Evolutionary conservation across 768 basidiomycete species (phyloP), one percentile per base, ranked within the genome.

Genomic region (Rubroboletus pulcherrimus): DNA sequence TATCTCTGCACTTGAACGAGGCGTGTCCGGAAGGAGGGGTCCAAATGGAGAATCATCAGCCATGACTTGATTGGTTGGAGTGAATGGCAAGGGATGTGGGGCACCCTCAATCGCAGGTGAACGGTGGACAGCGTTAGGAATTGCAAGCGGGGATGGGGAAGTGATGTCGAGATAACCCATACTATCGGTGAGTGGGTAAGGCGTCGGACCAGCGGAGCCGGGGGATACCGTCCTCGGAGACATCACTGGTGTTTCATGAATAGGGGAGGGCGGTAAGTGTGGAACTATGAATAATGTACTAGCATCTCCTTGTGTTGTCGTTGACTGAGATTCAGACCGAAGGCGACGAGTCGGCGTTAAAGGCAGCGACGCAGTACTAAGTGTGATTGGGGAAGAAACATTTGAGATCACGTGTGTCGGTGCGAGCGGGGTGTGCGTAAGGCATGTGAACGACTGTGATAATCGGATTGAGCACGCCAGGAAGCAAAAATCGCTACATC

Each of bases 381-480:
- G 29, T 6, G 61, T 67, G 8, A 59, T 29, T 34, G 70, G 70
- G 9, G 69, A 70, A 8, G 74, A 70, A 17, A 73, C 54, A 60
- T 80, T 77, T 15, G 74, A 73, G 4, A 81, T 62, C 11, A 79
- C 73, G 53, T 80, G 79, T 5, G 78, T 80, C 9, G 81, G 80
- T 9, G 75, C 71, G 51, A 82, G 72, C 4, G 80, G 75, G 33
- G 73, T 67, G 62, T 77, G 80, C 6, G 80, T 73, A 43, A 82
- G 73, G 21, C 69, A 63, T 1, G 73, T 61, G 55, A 78, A 78
- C 3, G 79, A 77, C 82, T 84, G 60, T 10, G 34, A 30, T 15
- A 10, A 40, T 42, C 1, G 26, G 34, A 34, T 24, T 61, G 35
- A 62, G 44, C 29, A 29, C 15, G 11, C 17, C 5, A 47, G 8